Evolutionary conservation across 345 rosid genomes (phyloP).

Genomic region (Citrus cavaleriei): DNA sequence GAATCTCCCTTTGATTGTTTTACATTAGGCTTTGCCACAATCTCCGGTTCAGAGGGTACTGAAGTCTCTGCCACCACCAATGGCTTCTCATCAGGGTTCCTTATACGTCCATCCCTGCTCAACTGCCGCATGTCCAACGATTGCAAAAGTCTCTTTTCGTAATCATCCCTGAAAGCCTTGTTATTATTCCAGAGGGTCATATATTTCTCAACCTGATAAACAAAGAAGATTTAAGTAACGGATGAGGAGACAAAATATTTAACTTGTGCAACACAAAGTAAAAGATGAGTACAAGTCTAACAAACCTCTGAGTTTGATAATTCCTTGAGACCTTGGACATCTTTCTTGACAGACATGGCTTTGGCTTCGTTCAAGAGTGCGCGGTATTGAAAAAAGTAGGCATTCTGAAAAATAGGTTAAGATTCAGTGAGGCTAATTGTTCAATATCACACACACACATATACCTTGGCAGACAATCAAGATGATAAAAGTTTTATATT

Average conservation of each 20-base stretch:
- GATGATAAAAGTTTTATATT: background rate
- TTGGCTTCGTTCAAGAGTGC: constrained; percentile 48
- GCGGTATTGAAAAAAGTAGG: constrained; percentile 41
- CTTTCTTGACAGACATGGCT: constrained; percentile 57
- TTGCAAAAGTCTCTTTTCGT: constrained; percentile 58
- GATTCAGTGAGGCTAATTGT: background rate
- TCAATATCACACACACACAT: background rate
- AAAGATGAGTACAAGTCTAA: constrained; percentile 4
- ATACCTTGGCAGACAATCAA: background rate
- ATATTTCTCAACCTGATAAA: constrained; percentile 66
- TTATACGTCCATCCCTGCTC: constrained; percentile 69
- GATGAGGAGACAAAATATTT: constrained; percentile 11
- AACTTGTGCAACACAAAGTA: background rate
- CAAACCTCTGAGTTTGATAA: constrained; percentile 51
- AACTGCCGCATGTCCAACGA: constrained; percentile 61
- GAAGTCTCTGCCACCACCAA: constrained; percentile 37
- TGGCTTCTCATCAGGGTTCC: constrained; percentile 63
- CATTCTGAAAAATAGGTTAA: constrained; percentile 43
- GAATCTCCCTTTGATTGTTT: constrained; percentile 63
- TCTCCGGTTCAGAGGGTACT: constrained; percentile 31
- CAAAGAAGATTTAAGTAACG: constrained; percentile 9
- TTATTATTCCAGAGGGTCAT: constrained; percentile 64
- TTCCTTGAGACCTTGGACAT: constrained; percentile 53
- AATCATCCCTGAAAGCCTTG: constrained; percentile 82
- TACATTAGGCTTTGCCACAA: constrained; percentile 40